Evolutionary conservation across 768 basidiomycete species (phyloP), one percentile per base, ranked within the genome.

Genomic region (Leccinum boreale): DNA sequence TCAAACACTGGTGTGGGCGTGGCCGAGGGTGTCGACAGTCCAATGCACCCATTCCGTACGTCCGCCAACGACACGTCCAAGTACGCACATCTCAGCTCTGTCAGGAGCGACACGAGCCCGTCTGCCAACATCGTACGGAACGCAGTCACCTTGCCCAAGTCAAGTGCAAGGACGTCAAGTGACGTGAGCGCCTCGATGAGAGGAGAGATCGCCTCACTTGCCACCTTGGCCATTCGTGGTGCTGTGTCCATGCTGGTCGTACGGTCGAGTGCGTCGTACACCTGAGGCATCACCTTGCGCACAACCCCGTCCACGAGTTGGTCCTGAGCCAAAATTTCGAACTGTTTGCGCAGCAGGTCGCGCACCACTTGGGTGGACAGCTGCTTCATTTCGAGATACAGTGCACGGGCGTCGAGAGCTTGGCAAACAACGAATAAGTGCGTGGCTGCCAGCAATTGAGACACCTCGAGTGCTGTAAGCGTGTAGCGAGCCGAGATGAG

Each of bases 401-500:
- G 63, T 1, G 91, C 85, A 45, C 93, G 87, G 53, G 92, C 79
- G 68, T 94, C 93, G 56, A 94, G 76, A n/a, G 91, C 90, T 79
- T 94, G 91, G 70, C 89, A 84, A 56, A 82, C 76, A 54, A 86
- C 75, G 70, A 90, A 91, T 46, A 94, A 77, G 66, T 92, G 92
- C 15, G 87, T 85, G 1, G 91, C 78, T 7, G 83, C 84, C 58
- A 94, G 74, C 62, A 91, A 78, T 3, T 89, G 84, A 52, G 92
- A 79, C 3, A 92, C 86, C 58, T 94, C 90, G 15, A 92, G 78
- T 14, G 92, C 83, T 64, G 82, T 83, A 64, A 92, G 76, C 1
- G 92, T 92, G 26, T 87, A 87, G 39, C 92, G 85, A 23, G 84
- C 90, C 17, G 91, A 92, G 54, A 94, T 85, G 61, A 94, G 76